phyloP scores from a whole-genome alignment of 768 basidiomycete genomes.

The Dentipellis sp. region DNA sequence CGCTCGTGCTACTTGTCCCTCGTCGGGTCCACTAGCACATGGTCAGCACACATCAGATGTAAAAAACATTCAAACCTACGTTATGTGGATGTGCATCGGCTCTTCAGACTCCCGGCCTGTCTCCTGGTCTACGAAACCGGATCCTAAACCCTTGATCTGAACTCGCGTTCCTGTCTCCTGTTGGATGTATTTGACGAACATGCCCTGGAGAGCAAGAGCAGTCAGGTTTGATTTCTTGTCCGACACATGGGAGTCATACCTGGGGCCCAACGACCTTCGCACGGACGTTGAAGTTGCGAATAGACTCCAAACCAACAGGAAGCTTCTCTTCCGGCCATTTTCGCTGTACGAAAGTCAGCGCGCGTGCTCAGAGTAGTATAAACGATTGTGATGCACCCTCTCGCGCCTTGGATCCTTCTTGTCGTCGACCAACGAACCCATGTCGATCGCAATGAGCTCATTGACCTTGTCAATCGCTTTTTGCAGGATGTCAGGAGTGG shows the following conservation, averaged over 20 bases:
- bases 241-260: slow-evolving; percentile 31
- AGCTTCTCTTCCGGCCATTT: slow-evolving; percentile 99
- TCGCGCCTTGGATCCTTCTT: slow-evolving; percentile 62
- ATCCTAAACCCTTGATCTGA: slow-evolving; percentile 93
- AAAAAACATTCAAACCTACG: slow-evolving; percentile 39
- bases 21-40: slow-evolving; percentile 64
- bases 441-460: slow-evolving; percentile 62
- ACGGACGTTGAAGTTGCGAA: slow-evolving; percentile 95
- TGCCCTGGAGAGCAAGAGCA: slow-evolving; percentile 43
- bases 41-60: slow-evolving; percentile 13
- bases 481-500: slow-evolving; percentile 53
- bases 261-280: slow-evolving; percentile 96
- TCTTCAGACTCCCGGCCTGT: slow-evolving; percentile 84
- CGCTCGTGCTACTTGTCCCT: slow-evolving; percentile 78
- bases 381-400: slow-evolving; percentile 32
- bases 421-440: slow-evolving; percentile 76
- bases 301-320: slow-evolving; percentile 77
- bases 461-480: slow-evolving; percentile 63
- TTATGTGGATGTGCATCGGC: slow-evolving; percentile 88
- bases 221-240: background rate
- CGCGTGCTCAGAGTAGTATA: background rate
- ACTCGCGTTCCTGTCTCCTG: slow-evolving; percentile 93
- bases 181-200: slow-evolving; percentile 98
- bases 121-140: slow-evolving; percentile 90
- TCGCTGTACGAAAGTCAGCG: slow-evolving; percentile 36